Conservation (phyloP, 169 alveolate species). For the Plasmodium malariae region DNA sequence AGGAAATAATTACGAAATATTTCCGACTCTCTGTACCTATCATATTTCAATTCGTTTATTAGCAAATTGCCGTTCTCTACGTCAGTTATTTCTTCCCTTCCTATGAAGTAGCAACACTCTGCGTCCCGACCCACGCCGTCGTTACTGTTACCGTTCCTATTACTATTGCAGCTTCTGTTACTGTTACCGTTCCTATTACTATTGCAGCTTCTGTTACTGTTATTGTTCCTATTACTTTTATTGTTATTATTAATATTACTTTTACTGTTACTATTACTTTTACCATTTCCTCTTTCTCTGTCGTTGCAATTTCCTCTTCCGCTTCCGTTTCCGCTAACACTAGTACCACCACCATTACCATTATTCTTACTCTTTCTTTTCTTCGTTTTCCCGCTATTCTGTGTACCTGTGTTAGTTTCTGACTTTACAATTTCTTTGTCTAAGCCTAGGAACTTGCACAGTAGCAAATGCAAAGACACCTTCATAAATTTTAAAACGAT, state of each 20-base stretch:
- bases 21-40: conserved; percentile 47
- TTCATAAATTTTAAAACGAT: conserved; percentile 74
- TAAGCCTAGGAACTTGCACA: conserved; percentile 19
- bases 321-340: neutral
- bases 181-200: too few relatives aligned
- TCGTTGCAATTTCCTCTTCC: neutral
- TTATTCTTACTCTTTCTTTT: neutral
- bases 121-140: neutral
- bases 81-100: conserved; percentile 32
- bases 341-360: neutral
- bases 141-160: neutral
- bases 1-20: conserved; percentile 28
- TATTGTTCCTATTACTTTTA: neutral
- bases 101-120: neutral
- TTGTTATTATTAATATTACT: neutral
- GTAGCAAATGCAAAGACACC: conserved; percentile 36
- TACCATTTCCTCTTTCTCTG: too few relatives aligned
- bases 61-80: conserved; percentile 7
- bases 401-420: neutral
- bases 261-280: neutral
- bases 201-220: neutral
- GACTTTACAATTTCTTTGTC: neutral
- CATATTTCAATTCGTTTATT: conserved; percentile 29
- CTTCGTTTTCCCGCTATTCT: neutral
- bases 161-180: neutral